Evolutionary conservation across 441 rosid species (phyloP).

Genomic region (Gossypium davidsonii): DNA sequence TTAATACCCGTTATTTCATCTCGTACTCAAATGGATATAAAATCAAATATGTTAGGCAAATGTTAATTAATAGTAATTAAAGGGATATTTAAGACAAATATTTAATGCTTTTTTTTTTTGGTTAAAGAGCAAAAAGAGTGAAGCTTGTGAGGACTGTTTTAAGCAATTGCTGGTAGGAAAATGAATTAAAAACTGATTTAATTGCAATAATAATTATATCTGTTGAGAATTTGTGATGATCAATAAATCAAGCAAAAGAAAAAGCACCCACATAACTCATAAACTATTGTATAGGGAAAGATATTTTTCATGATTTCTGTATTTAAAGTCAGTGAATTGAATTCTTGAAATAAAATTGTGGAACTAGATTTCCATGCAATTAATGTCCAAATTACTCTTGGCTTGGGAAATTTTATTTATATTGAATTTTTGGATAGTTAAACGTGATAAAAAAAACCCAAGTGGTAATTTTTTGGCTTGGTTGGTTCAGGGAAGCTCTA

Average conservation of each 20-base stretch:
- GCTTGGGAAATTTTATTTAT: neutral
- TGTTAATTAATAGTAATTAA: neutral
- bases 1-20: neutral
- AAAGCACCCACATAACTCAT: neutral
- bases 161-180: neutral
- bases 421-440: neutral
- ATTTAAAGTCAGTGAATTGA: neutral
- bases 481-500: neutral
- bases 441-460: neutral
- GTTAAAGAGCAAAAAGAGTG: too few relatives aligned
- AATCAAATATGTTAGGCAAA: neutral
- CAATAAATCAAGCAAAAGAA: neutral
- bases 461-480: neutral
- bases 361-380: neutral
- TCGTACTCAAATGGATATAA: neutral
- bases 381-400: constrained; percentile 1
- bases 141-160: neutral
- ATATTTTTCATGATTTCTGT: too few relatives aligned
- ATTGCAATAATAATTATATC: neutral
- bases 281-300: too few relatives aligned
- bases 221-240: neutral
- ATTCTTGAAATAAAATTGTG: neutral
- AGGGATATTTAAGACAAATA: neutral
- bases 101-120: neutral
- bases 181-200: neutral